phyloP scores from a whole-genome alignment of 75 land plant genomes.

The Sequoiadendron giganteum region DNA sequence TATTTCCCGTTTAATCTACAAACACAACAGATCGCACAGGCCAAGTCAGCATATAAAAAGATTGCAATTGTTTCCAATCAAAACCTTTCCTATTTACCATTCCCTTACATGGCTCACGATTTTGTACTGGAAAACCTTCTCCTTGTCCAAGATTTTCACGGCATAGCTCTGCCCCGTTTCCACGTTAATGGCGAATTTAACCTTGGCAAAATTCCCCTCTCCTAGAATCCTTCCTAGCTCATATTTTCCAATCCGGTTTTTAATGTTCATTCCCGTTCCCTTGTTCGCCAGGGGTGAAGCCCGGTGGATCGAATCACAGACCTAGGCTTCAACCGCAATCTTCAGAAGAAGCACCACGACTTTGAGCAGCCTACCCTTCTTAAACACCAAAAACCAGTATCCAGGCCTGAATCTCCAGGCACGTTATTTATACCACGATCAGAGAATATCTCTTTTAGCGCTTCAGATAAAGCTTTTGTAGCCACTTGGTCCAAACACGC shows the following conservation, averaged over 20 bases:
- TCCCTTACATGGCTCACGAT: slow-evolving; percentile 49
- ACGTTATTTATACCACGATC: neutral
- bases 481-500: too few species aligned
- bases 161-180: slow-evolving; percentile 55
- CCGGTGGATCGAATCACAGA: neutral
- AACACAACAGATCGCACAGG: neutral
- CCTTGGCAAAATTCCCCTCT: slow-evolving; percentile 59
- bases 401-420: neutral
- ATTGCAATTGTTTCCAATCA: neutral
- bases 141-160: slow-evolving; percentile 55
- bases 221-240: slow-evolving; percentile 55
- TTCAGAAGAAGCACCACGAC: neutral
- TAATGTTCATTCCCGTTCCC: neutral
- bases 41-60: neutral
- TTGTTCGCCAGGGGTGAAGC: neutral
- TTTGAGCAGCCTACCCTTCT: neutral
- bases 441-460: neutral
- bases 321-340: neutral
- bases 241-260: slow-evolving; percentile 46
- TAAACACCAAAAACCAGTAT: too few species aligned
- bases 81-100: neutral
- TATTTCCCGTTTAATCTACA: slow-evolving; percentile 73
- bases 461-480: neutral
- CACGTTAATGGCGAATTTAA: slow-evolving; percentile 41
- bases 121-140: slow-evolving; percentile 51